A percentile compares a stretch with the other conserved stretches of the same genome.
Conservation (phyloP, 2,329 filamentous ascomycete species). For the Grosmannia clavigera region DNA sequence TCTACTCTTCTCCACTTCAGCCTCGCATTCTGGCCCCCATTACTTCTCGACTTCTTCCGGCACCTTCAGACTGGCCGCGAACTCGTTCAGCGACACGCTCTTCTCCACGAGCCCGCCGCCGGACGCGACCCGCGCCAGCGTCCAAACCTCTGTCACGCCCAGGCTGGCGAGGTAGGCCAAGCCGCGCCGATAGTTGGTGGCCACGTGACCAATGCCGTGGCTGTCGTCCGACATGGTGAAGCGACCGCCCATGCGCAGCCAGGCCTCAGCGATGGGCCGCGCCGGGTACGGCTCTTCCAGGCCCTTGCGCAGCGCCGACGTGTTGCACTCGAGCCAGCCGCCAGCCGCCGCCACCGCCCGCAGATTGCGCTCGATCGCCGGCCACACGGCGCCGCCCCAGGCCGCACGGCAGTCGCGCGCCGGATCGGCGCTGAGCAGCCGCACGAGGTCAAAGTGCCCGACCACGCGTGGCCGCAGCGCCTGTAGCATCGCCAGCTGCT, state of each 20-base stretch:
- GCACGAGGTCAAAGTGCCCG: slow-evolving; percentile 87
- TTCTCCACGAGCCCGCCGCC: slow-evolving; percentile 25
- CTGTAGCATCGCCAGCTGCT: slow-evolving; percentile 69
- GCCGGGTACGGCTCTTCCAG: slow-evolving; percentile 83
- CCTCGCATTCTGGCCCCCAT: too few relatives aligned
- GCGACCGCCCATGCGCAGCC: slow-evolving; percentile 57
- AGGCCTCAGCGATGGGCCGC: slow-evolving; percentile 64
- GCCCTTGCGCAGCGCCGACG: slow-evolving; percentile 76
- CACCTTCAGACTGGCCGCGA: slow-evolving; percentile 8
- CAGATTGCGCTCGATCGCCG: slow-evolving; percentile 61
- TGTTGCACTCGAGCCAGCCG: slow-evolving; percentile 83
- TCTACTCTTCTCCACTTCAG: too few relatives aligned
- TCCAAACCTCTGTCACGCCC: slow-evolving; percentile 52
- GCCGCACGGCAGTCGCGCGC: slow-evolving; percentile 40
- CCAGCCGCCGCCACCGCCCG: slow-evolving; percentile 57
- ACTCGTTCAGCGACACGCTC: slow-evolving; percentile 14
- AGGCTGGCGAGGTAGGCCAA: slow-evolving; percentile 57
- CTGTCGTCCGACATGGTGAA: slow-evolving; percentile 95
- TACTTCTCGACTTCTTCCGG: background rate
- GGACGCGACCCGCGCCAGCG: slow-evolving; percentile 26
- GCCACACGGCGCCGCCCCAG: slow-evolving; percentile 49
- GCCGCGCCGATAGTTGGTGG: slow-evolving; percentile 65
- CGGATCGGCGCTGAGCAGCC: slow-evolving; percentile 62
- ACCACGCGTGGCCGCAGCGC: slow-evolving; percentile 64
- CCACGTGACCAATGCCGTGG: slow-evolving; percentile 77